A percentile compares a stretch with the other conserved stretches of the same genome.
Conservation (phyloP, 1,139 yeast species). For the Sugiyamaella japonica region DNA sequence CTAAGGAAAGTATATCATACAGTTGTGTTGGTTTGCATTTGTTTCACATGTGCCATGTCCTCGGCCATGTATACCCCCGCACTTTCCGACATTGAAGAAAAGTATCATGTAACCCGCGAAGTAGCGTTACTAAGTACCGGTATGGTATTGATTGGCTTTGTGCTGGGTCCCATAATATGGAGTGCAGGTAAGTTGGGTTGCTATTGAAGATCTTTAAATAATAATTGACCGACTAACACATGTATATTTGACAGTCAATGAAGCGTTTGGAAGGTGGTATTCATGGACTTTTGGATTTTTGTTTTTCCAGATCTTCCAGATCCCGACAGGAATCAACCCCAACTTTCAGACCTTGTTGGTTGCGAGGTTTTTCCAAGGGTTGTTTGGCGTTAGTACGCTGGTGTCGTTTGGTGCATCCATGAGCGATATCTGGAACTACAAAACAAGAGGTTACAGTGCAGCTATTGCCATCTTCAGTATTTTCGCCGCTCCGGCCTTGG, state of each 20-base stretch:
- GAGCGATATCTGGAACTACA: constrained; percentile 18
- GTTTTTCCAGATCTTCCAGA: constrained; percentile 16
- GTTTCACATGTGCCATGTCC: constrained; percentile 17
- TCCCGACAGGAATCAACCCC: constrained; percentile 18
- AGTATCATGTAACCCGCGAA: constrained; percentile 18
- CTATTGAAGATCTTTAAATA: not conserved
- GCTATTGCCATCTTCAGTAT: constrained; percentile 18
- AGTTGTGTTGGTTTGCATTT: constrained; percentile 8
- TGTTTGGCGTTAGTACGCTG: constrained; percentile 16
- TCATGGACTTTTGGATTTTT: constrained; percentile 16
- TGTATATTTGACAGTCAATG: constrained; percentile 10
- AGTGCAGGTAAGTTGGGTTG: constrained; percentile 1
- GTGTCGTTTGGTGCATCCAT: constrained; percentile 19
- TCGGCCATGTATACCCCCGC: constrained; percentile 21
- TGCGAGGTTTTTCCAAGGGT: constrained; percentile 19
- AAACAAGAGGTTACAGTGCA: constrained; percentile 10
- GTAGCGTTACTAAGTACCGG: constrained; percentile 19
- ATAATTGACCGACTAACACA: not conserved
- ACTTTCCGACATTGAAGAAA: constrained; percentile 11
- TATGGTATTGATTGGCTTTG: constrained; percentile 13
- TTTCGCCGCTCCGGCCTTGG: constrained; percentile 21
- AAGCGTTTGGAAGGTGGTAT: constrained; percentile 18
- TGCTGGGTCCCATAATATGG: constrained; percentile 18
- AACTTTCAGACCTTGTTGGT: constrained; percentile 16
- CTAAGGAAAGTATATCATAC: constrained; percentile 16